Percentiles rank a stretch among this genome's conserved stretches.
These are phyloP conservation scores for Paramyrothecium roridum DNA, from an alignment of 2,329 filamentous ascomycete species.

Conservation along the genomic window DNA sequence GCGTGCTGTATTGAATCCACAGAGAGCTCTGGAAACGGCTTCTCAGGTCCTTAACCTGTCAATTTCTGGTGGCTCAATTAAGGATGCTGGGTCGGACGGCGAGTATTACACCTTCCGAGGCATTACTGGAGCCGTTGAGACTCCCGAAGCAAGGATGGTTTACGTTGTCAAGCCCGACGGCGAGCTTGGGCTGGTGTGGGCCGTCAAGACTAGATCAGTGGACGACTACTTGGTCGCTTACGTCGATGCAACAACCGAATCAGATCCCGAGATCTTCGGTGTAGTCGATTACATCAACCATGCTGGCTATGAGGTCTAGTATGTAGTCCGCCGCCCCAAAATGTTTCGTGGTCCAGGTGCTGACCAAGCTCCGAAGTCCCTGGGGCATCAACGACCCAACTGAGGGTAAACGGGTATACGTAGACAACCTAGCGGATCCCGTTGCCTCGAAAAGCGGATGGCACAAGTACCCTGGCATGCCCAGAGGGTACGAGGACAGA, in stretches of 20 bases:
- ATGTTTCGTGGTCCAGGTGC: neutral
- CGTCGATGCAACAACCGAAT: constrained; percentile 39
- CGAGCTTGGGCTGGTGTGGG: constrained; percentile 44
- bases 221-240: constrained; percentile 52
- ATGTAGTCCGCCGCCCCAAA: constrained; percentile 6
- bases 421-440: neutral
- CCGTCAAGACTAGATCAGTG: constrained; percentile 49
- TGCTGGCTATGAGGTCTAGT: constrained; percentile 49
- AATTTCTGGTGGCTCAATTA: constrained; percentile 5
- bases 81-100: constrained; percentile 7
- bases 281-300: constrained; percentile 47
- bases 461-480: neutral
- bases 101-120: constrained; percentile 33
- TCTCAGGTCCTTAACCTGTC: constrained; percentile 12
- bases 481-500: neutral
- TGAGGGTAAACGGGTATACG: neutral
- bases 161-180: constrained; percentile 45
- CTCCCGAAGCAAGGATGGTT: constrained; percentile 47
- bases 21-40: constrained; percentile 32
- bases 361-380: neutral
- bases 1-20: constrained; percentile 25
- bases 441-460: neutral
- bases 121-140: constrained; percentile 39
- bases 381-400: neutral
- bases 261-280: constrained; percentile 42